A percentile compares a stretch with the other conserved stretches of the same genome.
These are phyloP conservation scores for Solanum etuberosum DNA, from an alignment of 257 asterid genomes.

Conservation along the genomic window DNA sequence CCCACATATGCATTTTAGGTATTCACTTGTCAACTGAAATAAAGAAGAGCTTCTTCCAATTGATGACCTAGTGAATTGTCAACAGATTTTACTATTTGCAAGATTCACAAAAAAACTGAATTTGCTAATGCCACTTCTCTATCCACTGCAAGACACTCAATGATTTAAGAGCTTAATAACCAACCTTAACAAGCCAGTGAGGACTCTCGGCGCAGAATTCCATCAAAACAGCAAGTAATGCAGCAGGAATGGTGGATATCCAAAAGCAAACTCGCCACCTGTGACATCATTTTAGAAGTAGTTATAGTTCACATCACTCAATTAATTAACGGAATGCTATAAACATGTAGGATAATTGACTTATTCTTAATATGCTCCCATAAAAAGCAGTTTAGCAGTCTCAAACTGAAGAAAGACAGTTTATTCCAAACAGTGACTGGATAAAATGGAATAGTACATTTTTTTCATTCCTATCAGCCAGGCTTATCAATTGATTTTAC, in stretches of 20 bases:
- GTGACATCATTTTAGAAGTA: constrained; percentile 5
- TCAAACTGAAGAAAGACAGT: background rate
- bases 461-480: background rate
- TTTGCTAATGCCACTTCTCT: background rate
- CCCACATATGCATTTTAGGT: background rate
- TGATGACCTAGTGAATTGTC: background rate
- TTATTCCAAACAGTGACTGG: background rate
- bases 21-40: too few species aligned
- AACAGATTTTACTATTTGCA: background rate
- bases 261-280: constrained; percentile 99
- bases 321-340: background rate
- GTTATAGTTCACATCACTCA: background rate
- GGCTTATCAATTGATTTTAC: background rate
- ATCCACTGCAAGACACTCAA: background rate
- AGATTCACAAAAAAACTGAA: background rate
- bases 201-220: constrained; percentile 88
- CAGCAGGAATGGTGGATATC: constrained; percentile 82
- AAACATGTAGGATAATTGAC: background rate
- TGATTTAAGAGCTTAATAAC: background rate
- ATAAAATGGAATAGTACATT: background rate
- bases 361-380: background rate
- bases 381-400: background rate
- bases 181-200: constrained; percentile 86
- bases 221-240: constrained; percentile 59
- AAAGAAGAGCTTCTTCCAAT: background rate